Conservation (phyloP, 2,329 filamentous ascomycete genomes). For the Aspergillus versicolor region DNA sequence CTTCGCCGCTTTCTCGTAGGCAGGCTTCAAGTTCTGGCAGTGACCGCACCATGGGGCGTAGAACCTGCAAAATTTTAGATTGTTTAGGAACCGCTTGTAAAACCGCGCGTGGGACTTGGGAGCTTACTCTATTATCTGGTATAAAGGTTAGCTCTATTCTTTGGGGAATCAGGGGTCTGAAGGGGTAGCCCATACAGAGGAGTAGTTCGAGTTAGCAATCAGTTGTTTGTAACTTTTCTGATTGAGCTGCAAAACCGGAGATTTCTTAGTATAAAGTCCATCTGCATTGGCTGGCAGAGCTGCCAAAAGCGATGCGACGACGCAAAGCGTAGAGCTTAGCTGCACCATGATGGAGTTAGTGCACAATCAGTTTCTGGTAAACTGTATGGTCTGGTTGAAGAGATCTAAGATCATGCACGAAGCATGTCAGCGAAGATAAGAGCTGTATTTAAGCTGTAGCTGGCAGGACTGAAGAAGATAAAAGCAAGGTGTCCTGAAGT, state of each 20-base stretch:
- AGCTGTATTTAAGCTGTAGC: slow-evolving; percentile 1
- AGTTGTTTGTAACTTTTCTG: slow-evolving; percentile 75
- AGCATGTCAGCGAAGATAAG: slow-evolving; percentile 4
- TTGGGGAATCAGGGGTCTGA: background rate
- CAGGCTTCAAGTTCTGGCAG: slow-evolving; percentile 92
- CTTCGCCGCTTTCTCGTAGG: slow-evolving; percentile 90
- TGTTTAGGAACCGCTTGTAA: slow-evolving; percentile 29
- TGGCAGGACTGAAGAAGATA: slow-evolving; percentile 13
- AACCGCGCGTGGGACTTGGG: slow-evolving; percentile 10
- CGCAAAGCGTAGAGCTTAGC: slow-evolving; percentile 48
- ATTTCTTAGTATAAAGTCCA: slow-evolving; percentile 80
- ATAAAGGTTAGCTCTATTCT: slow-evolving; percentile 18
- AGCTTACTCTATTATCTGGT: slow-evolving; percentile 55
- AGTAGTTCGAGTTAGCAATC: slow-evolving; percentile 86
- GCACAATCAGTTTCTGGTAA: background rate
- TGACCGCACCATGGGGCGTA: slow-evolving; percentile 98
- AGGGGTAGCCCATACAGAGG: slow-evolving; percentile 64
- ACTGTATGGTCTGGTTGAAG: background rate
- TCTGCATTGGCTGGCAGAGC: slow-evolving; percentile 65
- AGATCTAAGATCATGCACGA: background rate
- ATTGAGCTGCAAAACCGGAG: slow-evolving; percentile 80
- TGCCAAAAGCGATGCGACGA: slow-evolving; percentile 62
- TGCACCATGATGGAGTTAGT: slow-evolving; percentile 31
- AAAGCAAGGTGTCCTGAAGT: slow-evolving; percentile 43
- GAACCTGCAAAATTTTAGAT: slow-evolving; percentile 61